Conservation (phyloP, 352 stramenopile genomes). For the Aphanomyces euteiches region DNA sequence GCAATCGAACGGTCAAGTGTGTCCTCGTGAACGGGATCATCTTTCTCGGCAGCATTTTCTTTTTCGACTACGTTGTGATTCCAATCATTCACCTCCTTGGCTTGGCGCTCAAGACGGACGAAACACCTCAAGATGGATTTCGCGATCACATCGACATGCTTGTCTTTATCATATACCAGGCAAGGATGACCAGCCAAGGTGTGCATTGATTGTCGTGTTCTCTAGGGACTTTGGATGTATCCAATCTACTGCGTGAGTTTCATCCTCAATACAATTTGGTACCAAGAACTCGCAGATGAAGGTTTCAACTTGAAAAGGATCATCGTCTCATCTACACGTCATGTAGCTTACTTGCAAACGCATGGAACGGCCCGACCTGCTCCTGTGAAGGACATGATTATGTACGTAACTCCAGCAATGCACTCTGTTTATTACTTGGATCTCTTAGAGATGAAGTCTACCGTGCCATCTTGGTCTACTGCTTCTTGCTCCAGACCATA, state of each 20-base stretch:
- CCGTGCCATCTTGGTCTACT: slow-evolving; percentile 77
- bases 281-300: slow-evolving; percentile 86
- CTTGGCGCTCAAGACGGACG: slow-evolving; percentile 62
- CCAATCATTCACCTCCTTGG: slow-evolving; percentile 85
- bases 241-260: slow-evolving; percentile 90
- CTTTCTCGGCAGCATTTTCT: slow-evolving; percentile 87
- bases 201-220: too few relatives aligned
- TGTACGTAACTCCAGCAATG: slow-evolving; percentile 37
- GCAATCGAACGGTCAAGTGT: slow-evolving; percentile 82
- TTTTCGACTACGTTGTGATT: slow-evolving; percentile 81
- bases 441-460: slow-evolving; percentile 71
- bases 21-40: slow-evolving; percentile 87
- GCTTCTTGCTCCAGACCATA: slow-evolving; percentile 83
- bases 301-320: slow-evolving; percentile 37
- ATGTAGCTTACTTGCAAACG: slow-evolving; percentile 25
- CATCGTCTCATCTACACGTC: too few relatives aligned
- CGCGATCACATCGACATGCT: slow-evolving; percentile 74
- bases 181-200: slow-evolving; percentile 15
- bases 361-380: slow-evolving; percentile 59
- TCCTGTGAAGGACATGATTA: slow-evolving; percentile 81
- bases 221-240: slow-evolving; percentile 83
- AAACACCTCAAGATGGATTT: slow-evolving; percentile 9
- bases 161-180: slow-evolving; percentile 84
- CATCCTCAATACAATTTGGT: slow-evolving; percentile 89
- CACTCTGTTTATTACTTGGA: neutral